Evolutionary conservation across 768 basidiomycete species (phyloP), one percentile per base, ranked within the genome.

Genomic region (Cyclocybe cylindracea): DNA sequence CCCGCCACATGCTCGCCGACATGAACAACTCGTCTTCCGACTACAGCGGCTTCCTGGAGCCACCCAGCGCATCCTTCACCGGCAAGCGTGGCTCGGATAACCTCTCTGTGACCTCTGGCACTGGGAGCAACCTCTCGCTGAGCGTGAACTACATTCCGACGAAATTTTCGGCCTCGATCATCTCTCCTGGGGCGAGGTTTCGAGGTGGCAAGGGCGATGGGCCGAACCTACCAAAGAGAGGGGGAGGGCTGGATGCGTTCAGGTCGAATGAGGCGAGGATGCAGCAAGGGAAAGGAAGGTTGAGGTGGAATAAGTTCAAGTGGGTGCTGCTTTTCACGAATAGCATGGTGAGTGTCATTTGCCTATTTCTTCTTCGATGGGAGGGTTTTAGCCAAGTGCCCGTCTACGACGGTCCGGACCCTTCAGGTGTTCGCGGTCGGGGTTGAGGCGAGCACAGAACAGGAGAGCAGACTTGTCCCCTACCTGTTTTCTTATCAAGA

Each of bases 271-370:
- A 83, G 56, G 56, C 70, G 1, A 67, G 85, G 33, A 86, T 86
- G 75, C 66, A 70, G 64, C 70, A 71, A 53, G 66, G 72, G 40
- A 58, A 46, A 24, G 62, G 56, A 44, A 70, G 70, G 54, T 68
- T 88, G 50, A 72, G 84, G 11, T 94, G 91, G 91, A 93, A 84
- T 63, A 79, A 75, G 55, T 94, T 93, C 78, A 94, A 94, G 66
- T 92, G 89, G 89, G 70, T 78, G 9, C 66, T 94, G 4, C 86
- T 93, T 66, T 39, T 82, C 42, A 72, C 86, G 43, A 93, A 91
- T 62, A 60, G 75, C 33, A 33, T 85, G 33, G 76, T 75, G 47
- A 39, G 72, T 64, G 8, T 31, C 34, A 46, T 51, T 40, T 54
- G 32, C 43, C 38, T 48, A 24, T 5, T 32, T 46, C 11, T 14